A percentile compares a stretch with the other conserved stretches of the same genome.
Conservation (phyloP, 495 filamentous ascomycete genomes). For the Aspergillus baeticus region DNA sequence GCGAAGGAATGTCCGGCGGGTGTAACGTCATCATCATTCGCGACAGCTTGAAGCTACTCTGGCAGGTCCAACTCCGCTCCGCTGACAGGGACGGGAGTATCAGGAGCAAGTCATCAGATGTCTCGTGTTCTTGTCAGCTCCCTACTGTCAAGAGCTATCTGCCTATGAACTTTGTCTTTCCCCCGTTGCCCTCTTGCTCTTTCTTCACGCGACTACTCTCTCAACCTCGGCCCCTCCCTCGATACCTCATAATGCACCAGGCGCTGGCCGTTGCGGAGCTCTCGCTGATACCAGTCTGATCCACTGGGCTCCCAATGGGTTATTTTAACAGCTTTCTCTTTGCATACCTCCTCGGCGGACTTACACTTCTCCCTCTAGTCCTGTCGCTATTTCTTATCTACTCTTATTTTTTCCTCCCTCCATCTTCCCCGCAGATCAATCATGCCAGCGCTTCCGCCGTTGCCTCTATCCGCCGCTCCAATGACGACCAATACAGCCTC, state of each 20-base stretch:
- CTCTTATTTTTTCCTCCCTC: conserved; percentile 67
- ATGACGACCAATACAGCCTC: conserved; percentile 49
- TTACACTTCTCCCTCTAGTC: conserved; percentile 84
- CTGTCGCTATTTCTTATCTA: conserved; percentile 62
- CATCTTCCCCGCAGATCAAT: conserved; percentile 30
- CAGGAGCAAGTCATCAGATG: not conserved
- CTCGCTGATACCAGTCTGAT: conserved; percentile 33
- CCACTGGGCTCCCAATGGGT: conserved; percentile 55
- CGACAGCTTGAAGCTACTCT: not conserved
- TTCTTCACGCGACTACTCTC: not conserved
- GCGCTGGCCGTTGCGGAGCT: conserved; percentile 35
- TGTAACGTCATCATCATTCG: not conserved
- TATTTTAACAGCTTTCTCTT: conserved; percentile 66
- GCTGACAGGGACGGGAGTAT: not conserved
- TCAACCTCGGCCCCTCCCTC: conserved; percentile 17
- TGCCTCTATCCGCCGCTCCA: conserved; percentile 28
- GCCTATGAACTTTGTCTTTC: not conserved
- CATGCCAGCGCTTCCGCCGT: conserved; percentile 38
- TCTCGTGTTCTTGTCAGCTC: conserved; percentile 1
- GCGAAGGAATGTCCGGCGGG: not conserved
- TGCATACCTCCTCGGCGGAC: conserved; percentile 82
- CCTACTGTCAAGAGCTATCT: not conserved
- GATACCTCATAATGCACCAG: conserved; percentile 27
- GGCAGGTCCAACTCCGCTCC: not conserved
- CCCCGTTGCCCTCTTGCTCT: not conserved